A percentile compares a stretch with the other conserved stretches of the same genome.
phyloP scores from a whole-genome alignment of 2,329 filamentous ascomycete species.

The Elsinoe arachidis region DNA sequence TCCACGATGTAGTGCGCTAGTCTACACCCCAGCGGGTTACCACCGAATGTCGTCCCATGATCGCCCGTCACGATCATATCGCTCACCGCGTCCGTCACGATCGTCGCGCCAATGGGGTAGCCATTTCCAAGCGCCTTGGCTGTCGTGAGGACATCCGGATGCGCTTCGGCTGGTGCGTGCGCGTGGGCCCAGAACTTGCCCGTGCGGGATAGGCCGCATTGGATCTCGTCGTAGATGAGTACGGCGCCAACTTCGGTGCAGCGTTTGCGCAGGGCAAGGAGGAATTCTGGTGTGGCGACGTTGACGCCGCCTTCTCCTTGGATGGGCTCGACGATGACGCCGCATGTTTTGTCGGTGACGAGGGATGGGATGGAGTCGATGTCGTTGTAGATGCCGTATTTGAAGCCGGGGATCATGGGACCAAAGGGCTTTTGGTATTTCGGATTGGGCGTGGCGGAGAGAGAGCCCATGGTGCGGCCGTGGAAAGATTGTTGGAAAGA shows the following conservation, averaged over 20 bases:
- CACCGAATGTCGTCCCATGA: conserved; percentile 90
- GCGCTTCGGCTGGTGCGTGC: conserved; percentile 63
- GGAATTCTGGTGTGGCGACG: conserved; percentile 72
- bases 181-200: conserved; percentile 85
- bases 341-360: conserved; percentile 78
- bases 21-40: conserved; percentile 77
- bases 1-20: conserved; percentile 79
- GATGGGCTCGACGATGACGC: conserved; percentile 93
- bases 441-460: conserved; percentile 94
- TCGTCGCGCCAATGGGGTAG: conserved; percentile 83
- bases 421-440: conserved; percentile 95
- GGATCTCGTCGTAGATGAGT: conserved; percentile 93
- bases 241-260: conserved; percentile 83
- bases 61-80: conserved; percentile 66
- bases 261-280: conserved; percentile 70
- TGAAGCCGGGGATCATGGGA: conserved; percentile 92
- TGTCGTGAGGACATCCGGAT: conserved; percentile 88
- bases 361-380: conserved; percentile 60
- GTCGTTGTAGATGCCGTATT: conserved; percentile 79
- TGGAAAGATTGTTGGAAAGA: conserved; percentile 92
- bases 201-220: conserved; percentile 83
- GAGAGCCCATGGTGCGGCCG: conserved; percentile 86
- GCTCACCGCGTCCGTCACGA: conserved; percentile 57
- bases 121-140: conserved; percentile 96
- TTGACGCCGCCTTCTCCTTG: conserved; percentile 94